Evolutionary conservation across 2,329 filamentous ascomycete species (phyloP).

Genomic region (Colletotrichum melonis): DNA sequence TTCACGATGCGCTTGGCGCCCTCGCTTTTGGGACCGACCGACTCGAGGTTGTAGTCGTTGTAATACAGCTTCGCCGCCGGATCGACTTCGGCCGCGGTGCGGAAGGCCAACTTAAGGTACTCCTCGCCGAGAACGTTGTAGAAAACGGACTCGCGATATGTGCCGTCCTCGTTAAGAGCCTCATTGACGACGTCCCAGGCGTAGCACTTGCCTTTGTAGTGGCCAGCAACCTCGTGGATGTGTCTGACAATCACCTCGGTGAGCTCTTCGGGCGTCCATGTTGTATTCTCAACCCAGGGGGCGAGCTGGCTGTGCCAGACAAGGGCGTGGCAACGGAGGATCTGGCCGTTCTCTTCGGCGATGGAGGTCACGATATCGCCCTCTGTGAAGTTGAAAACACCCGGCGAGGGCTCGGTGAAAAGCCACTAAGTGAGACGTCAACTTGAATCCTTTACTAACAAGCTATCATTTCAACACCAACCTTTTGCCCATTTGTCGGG

Average conservation of each 20-base stretch:
- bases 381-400: slow-evolving; percentile 70
- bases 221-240: slow-evolving; percentile 66
- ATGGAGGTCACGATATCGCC: slow-evolving; percentile 62
- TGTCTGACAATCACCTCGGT: slow-evolving; percentile 63
- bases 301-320: slow-evolving; percentile 61
- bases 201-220: slow-evolving; percentile 71
- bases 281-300: slow-evolving; percentile 40
- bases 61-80: slow-evolving; percentile 67
- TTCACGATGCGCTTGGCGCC: slow-evolving; percentile 57
- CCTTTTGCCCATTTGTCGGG: slow-evolving; percentile 68
- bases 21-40: slow-evolving; percentile 57
- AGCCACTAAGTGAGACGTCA: slow-evolving; percentile 56
- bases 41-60: slow-evolving; percentile 72
- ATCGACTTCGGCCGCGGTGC: slow-evolving; percentile 64
- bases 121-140: slow-evolving; percentile 64
- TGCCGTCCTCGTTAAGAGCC: slow-evolving; percentile 68
- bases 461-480: slow-evolving; percentile 18
- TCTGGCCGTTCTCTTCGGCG: slow-evolving; percentile 53
- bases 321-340: slow-evolving; percentile 69
- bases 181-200: slow-evolving; percentile 77
- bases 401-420: slow-evolving; percentile 67
- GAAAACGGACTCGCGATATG: slow-evolving; percentile 64
- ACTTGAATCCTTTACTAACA: background rate
- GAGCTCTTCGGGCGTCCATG: slow-evolving; percentile 70
- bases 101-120: slow-evolving; percentile 69